Conservation (phyloP, 1,284 basidiomycete species). For the Irpex sp. region DNA sequence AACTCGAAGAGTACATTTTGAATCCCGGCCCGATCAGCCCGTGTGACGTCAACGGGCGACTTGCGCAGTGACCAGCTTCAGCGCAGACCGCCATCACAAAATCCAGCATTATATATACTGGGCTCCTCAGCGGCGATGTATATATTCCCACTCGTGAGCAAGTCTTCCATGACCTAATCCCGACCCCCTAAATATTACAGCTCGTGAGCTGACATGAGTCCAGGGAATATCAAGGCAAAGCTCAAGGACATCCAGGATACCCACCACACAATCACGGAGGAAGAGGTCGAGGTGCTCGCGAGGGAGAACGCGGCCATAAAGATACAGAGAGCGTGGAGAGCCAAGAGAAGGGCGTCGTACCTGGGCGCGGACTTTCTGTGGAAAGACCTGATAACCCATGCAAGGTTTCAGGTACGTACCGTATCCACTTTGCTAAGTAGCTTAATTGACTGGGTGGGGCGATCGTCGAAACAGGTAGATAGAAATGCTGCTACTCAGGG, state of each 20-base stretch:
- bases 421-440: not conserved
- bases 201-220: not conserved
- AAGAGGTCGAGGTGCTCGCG: slow-evolving; percentile 14
- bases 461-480: slow-evolving; percentile 28
- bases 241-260: not conserved
- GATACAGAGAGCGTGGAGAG: slow-evolving; percentile 32
- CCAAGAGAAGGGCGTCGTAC: slow-evolving; percentile 21
- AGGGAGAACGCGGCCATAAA: slow-evolving; percentile 23
- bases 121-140: too few relatives aligned
- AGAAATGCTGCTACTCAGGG: slow-evolving; percentile 39
- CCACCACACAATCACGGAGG: slow-evolving; percentile 9
- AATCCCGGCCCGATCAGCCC: too few relatives aligned
- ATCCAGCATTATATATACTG: too few relatives aligned
- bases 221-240: not conserved
- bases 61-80: too few relatives aligned
- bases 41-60: too few relatives aligned
- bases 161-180: not conserved
- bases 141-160: too few relatives aligned
- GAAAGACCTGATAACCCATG: slow-evolving; percentile 39
- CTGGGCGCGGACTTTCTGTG: slow-evolving; percentile 37
- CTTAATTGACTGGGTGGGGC: not conserved
- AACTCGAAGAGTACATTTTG: not conserved
- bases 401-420: slow-evolving; percentile 36
- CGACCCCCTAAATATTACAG: not conserved
- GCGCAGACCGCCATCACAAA: too few relatives aligned